Evolutionary conservation across 2,329 filamentous ascomycete genomes (phyloP).

Genomic region (Talaromyces sp.): DNA sequence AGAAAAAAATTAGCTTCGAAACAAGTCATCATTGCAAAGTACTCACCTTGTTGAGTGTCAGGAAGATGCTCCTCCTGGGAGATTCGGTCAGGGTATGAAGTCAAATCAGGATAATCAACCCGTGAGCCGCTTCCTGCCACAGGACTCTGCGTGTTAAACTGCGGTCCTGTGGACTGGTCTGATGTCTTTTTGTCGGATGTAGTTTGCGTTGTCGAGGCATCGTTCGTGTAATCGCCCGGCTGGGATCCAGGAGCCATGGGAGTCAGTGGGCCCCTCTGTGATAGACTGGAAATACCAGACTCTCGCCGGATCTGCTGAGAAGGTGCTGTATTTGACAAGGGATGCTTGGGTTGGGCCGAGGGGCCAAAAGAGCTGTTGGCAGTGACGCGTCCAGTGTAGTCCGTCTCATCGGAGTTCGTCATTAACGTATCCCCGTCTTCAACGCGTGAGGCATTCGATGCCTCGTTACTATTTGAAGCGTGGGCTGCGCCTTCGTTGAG

Average conservation of each 20-base stretch:
- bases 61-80: conserved; percentile 57
- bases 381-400: conserved; percentile 39
- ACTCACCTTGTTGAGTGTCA: conserved; percentile 56
- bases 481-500: conserved; percentile 31
- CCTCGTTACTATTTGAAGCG: conserved; percentile 52
- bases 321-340: conserved; percentile 43
- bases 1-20: conserved; percentile 17
- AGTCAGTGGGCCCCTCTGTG: conserved; percentile 51
- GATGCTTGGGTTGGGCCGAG: conserved; percentile 45
- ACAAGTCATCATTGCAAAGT: conserved; percentile 23
- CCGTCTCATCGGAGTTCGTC: conserved; percentile 47
- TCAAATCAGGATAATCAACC: conserved; percentile 53
- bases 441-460: conserved; percentile 38
- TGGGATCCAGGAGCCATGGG: conserved; percentile 57
- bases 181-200: conserved; percentile 81
- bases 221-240: conserved; percentile 66
- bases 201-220: conserved; percentile 81
- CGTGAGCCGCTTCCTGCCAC: conserved; percentile 39
- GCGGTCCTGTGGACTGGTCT: conserved; percentile 64
- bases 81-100: conserved; percentile 45
- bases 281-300: conserved; percentile 44
- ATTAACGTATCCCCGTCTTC: conserved; percentile 59
- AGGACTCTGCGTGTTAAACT: conserved; percentile 63
- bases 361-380: conserved; percentile 47
- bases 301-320: conserved; percentile 42